Evolutionary conservation across 2,329 filamentous ascomycete genomes (phyloP).

Genomic region (Stagonosporopsis rhizophila): DNA sequence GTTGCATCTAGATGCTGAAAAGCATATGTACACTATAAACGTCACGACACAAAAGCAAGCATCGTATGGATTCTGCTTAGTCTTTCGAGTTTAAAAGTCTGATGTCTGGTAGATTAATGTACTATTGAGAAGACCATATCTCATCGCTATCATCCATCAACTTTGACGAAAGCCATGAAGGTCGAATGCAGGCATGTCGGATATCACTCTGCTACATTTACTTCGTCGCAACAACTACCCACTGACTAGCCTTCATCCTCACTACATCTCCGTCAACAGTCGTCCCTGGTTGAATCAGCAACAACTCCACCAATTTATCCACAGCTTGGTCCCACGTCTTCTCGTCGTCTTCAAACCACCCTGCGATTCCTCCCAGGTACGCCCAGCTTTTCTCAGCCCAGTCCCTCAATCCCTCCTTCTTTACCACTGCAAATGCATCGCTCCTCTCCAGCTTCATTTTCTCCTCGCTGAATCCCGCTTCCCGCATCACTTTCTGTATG

Average conservation of each 20-base stretch:
- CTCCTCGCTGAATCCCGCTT: constrained; percentile 36
- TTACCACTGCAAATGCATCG: constrained; percentile 33
- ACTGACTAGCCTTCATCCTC: constrained; percentile 41
- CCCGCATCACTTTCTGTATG: constrained; percentile 35
- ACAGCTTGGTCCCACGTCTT: constrained; percentile 41
- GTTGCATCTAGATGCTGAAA: constrained; percentile 18
- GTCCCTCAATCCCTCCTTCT: constrained; percentile 23
- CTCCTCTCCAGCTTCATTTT: constrained; percentile 32
- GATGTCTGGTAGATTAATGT: constrained; percentile 21
- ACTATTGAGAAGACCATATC: constrained; percentile 14
- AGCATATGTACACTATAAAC: constrained; percentile 23
- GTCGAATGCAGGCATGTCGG: too few species aligned
- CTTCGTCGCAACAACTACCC: constrained; percentile 39
- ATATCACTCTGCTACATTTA: background rate
- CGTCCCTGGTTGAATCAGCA: constrained; percentile 29
- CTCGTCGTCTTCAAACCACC: constrained; percentile 36
- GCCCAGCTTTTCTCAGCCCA: constrained; percentile 43
- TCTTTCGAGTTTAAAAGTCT: constrained; percentile 15
- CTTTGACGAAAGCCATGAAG: too few species aligned
- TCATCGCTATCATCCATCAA: background rate
- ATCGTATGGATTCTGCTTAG: constrained; percentile 11
- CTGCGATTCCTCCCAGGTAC: constrained; percentile 36
- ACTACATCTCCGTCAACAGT: constrained; percentile 32
- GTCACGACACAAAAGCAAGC: constrained; percentile 19
- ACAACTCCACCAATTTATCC: constrained; percentile 26